These are phyloP conservation scores for Trametopsis cervina DNA, from an alignment of 768 basidiomycete genomes.

Conservation along the genomic window DNA sequence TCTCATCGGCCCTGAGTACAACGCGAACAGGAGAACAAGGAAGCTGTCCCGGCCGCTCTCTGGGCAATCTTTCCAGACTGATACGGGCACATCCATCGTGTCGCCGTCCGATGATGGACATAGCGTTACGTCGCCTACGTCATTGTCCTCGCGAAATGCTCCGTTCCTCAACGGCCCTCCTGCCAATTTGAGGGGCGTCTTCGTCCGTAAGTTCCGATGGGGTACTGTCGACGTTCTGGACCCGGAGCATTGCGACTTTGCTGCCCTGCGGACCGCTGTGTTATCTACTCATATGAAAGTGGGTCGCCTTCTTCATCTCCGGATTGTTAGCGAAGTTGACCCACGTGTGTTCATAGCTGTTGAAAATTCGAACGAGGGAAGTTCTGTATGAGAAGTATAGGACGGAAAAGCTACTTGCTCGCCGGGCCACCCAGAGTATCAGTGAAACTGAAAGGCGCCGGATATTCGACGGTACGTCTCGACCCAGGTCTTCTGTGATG, in stretches of 20 bases:
- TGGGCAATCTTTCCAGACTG: constrained; percentile 23
- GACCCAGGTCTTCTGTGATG: background rate
- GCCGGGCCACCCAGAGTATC: constrained; percentile 76
- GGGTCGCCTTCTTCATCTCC: background rate
- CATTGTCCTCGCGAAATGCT: constrained; percentile 16
- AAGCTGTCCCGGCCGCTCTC: constrained; percentile 12
- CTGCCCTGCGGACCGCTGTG: constrained; percentile 75
- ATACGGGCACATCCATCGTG: constrained; percentile 22
- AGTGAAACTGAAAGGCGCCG: constrained; percentile 67
- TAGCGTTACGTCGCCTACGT: constrained; percentile 19
- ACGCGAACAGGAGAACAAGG: constrained; percentile 29
- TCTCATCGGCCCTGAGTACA: constrained; percentile 65
- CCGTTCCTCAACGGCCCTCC: constrained; percentile 50
- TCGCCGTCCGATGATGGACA: constrained; percentile 41
- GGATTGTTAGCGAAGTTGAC: background rate
- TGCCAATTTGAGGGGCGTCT: constrained; percentile 65
- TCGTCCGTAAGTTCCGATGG: constrained; percentile 79
- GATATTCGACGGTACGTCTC: constrained; percentile 58
- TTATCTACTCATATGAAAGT: constrained; percentile 85
- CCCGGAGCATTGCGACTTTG: constrained; percentile 84
- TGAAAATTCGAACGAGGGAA: constrained; percentile 80
- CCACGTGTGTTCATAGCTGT: constrained; percentile 47
- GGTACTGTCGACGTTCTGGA: constrained; percentile 83
- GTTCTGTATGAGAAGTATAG: constrained; percentile 91
- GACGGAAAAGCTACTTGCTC: constrained; percentile 83